Base-by-base conservation (phyloP, 805 yeast genomes). In the Yamadazyma phyllophila region DNA sequence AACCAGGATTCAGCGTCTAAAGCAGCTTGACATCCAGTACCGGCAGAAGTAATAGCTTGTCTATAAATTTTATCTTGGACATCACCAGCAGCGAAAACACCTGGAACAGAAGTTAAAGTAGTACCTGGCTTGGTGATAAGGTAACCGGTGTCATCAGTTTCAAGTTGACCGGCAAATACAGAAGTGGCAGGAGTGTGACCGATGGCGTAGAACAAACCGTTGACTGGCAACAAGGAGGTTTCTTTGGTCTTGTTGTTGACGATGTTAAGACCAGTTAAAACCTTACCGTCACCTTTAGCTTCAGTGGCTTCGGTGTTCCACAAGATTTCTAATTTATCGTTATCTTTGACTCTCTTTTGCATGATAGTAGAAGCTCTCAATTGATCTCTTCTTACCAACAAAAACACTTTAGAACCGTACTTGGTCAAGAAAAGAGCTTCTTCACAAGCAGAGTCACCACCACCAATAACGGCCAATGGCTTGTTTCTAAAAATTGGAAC, bases 21-120 rank as follows among this genome's bases (percentile, higher is more conserved):
- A 49, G 96, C 99, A 60, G 99, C 99, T 97, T 91, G 92, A 78
- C 99, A 94, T 53, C 99, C 99, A 52, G 96, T 80, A 63, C 99
- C 99, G n/a, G 99, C 99, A 66, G 97, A 90, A 35, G 99, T 94
- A 63, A 94, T 89, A 48, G 99, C 99, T 76, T 94, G 99, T 82
- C 99, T 88, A 73, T 92, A 94, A 66, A 80, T 81, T 69, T 88
- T 85, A 72, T 94, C 99, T 73, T 94, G 99, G 47, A 94, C 99
- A 64, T 94, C 99, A 72, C 99, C 99, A 49, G 99, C 99, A 49
- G 99, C 99, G 58, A 86, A 94, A 51, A 94, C 88, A 65, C 97
- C 98, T 61, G 79, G 80, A 48, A 92, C 80, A 11, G 95, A 82
- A 39, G 99, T 94, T 58, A 74, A 69, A 13, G 98, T 74, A 15